These are phyloP conservation scores for Microcyclospora tardicrescens DNA, from an alignment of 2,329 filamentous ascomycete genomes.

Conservation along the genomic window DNA sequence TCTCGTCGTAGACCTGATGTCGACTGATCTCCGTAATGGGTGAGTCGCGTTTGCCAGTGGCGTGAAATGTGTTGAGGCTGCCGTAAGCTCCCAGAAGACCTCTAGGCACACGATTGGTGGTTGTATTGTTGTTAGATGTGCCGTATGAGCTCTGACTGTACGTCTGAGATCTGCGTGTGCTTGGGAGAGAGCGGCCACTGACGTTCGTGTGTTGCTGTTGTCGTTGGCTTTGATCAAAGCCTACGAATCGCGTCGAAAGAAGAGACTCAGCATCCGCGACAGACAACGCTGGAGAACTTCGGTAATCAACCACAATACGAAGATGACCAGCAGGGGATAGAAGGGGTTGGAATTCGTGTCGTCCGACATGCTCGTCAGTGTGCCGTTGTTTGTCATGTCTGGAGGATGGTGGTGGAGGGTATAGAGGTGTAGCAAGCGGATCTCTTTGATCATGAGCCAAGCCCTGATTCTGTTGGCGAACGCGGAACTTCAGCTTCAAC, in stretches of 20 bases:
- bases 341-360: constrained; percentile 69
- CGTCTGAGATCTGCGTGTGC: constrained; percentile 22
- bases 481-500: constrained; percentile 67
- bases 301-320: constrained; percentile 68
- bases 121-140: constrained; percentile 1
- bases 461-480: constrained; percentile 46
- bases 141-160: constrained; percentile 29
- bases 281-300: constrained; percentile 78
- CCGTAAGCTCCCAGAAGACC: constrained; percentile 18
- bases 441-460: constrained; percentile 43
- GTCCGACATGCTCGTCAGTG: constrained; percentile 40
- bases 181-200: constrained; percentile 16
- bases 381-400: constrained; percentile 27
- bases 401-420: constrained; percentile 33
- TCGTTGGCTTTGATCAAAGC: constrained; percentile 52
- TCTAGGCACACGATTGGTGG: constrained; percentile 5
- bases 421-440: constrained; percentile 56
- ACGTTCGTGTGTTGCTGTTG: not conserved
- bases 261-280: constrained; percentile 85
- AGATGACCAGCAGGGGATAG: constrained; percentile 79
- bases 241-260: constrained; percentile 86
- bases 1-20: constrained; percentile 10
- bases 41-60: constrained; percentile 16
- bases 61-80: constrained; percentile 21
- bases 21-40: constrained; percentile 16